Evolutionary conservation across 495 filamentous ascomycete genomes (phyloP).

Genomic region (Penicillium bovifimosum): DNA sequence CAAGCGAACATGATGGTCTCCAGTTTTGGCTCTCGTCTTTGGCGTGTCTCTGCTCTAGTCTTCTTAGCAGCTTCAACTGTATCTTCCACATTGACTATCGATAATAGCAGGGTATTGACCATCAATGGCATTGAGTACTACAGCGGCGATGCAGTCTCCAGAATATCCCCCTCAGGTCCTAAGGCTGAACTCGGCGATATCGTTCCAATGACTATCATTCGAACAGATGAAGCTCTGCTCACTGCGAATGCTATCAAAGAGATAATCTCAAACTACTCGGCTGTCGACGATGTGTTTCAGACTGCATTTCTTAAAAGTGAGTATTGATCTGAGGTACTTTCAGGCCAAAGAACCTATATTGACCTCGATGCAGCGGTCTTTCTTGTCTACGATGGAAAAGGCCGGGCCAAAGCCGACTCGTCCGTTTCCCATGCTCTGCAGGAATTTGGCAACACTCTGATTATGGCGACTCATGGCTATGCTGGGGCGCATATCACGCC

Average conservation of each 20-base stretch:
- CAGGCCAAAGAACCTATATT: not conserved
- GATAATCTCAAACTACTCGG: conserved; percentile 24
- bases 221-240: conserved; percentile 10
- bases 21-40: not conserved
- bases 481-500: not conserved
- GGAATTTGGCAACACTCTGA: not conserved
- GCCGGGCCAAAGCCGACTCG: not conserved
- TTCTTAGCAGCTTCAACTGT: not conserved
- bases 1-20: not conserved
- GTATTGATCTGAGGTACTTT: not conserved
- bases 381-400: conserved; percentile 6
- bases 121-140: conserved; percentile 43
- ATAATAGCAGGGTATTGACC: conserved; percentile 38
- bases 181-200: conserved; percentile 22
- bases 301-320: conserved; percentile 29
- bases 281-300: conserved; percentile 41
- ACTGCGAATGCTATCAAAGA: conserved; percentile 14
- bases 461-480: conserved; percentile 8
- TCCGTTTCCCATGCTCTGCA: not conserved
- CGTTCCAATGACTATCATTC: conserved; percentile 38
- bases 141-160: conserved; percentile 20
- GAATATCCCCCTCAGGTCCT: conserved; percentile 9
- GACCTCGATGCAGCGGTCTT: conserved; percentile 4
- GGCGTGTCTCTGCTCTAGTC: not conserved
- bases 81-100: conserved; percentile 13